phyloP scores from a whole-genome alignment of 2,329 filamentous ascomycete genomes.

The Gnomoniopsis smithogilvyi region DNA sequence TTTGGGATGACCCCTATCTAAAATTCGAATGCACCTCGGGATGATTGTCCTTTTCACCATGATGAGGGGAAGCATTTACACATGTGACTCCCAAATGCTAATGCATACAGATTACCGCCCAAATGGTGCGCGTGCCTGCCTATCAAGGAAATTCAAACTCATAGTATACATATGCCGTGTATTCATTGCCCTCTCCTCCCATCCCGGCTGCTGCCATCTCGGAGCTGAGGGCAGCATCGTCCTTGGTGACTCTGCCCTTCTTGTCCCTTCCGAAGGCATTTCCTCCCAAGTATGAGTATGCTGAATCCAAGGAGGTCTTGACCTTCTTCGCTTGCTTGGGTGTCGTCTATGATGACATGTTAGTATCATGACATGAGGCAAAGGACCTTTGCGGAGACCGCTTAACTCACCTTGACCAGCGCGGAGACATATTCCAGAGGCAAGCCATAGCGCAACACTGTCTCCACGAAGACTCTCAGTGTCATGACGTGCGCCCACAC shows the following conservation, averaged over 20 bases:
- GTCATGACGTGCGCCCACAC: slow-evolving; percentile 92
- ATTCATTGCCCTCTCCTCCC: slow-evolving; percentile 72
- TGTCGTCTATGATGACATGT: slow-evolving; percentile 58
- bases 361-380: slow-evolving; percentile 10
- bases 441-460: slow-evolving; percentile 91
- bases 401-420: slow-evolving; percentile 69
- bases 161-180: slow-evolving; percentile 96
- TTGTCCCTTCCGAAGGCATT: slow-evolving; percentile 94
- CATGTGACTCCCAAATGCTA: slow-evolving; percentile 4
- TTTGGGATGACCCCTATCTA: no score
- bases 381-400: background rate
- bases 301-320: slow-evolving; percentile 73
- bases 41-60: background rate
- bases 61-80: background rate
- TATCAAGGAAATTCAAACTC: slow-evolving; percentile 72
- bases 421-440: slow-evolving; percentile 86
- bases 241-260: slow-evolving; percentile 86
- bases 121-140: background rate
- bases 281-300: slow-evolving; percentile 88
- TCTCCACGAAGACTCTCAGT: slow-evolving; percentile 93
- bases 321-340: slow-evolving; percentile 79
- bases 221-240: slow-evolving; percentile 73
- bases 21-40: background rate
- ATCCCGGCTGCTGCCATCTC: slow-evolving; percentile 79
- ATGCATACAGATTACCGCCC: slow-evolving; percentile 10